Evolutionary conservation across 768 basidiomycete genomes (phyloP).

Genomic region (Kwoniella shandongensis): DNA sequence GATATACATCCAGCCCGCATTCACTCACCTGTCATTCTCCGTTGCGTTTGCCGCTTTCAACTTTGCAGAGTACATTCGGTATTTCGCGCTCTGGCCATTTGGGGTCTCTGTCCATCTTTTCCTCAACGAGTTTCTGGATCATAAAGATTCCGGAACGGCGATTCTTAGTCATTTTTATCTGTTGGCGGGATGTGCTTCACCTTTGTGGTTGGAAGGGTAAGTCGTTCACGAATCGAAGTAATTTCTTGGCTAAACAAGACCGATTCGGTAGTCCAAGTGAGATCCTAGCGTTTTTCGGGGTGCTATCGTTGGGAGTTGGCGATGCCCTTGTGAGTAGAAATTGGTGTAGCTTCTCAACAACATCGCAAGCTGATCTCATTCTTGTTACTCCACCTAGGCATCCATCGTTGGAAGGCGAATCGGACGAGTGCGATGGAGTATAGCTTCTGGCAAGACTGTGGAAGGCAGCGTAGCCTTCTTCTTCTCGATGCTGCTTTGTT

Average conservation of each 20-base stretch:
- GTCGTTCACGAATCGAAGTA: constrained; percentile 39
- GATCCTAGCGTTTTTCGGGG: constrained; percentile 74
- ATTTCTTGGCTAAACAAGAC: too few relatives aligned
- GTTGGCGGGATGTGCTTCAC: constrained; percentile 88
- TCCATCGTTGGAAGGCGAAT: constrained; percentile 86
- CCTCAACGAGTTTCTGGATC: constrained; percentile 95
- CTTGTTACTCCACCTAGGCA: constrained; percentile 59
- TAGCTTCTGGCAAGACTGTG: constrained; percentile 78
- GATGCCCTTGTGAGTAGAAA: constrained; percentile 77
- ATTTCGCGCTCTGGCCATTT: constrained; percentile 96
- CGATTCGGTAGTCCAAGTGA: constrained; percentile 28
- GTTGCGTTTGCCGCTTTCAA: constrained; percentile 92
- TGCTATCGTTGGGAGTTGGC: constrained; percentile 84
- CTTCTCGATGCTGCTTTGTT: constrained; percentile 66
- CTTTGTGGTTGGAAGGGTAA: constrained; percentile 92
- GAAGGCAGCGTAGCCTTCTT: constrained; percentile 87
- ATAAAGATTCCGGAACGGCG: constrained; percentile 90
- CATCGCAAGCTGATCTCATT: too few relatives aligned
- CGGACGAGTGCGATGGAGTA: constrained; percentile 80
- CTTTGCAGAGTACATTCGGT: constrained; percentile 95
- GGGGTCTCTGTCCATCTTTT: constrained; percentile 91
- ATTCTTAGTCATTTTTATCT: constrained; percentile 97
- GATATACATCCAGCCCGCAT: constrained; percentile 70
- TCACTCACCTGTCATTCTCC: constrained; percentile 91
- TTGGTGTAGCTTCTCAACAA: too few relatives aligned